A percentile compares a stretch with the other conserved stretches of the same genome.
phyloP scores from a whole-genome alignment of 192 early-diverging fungal species.

The Rhizophlyctis rosea region DNA sequence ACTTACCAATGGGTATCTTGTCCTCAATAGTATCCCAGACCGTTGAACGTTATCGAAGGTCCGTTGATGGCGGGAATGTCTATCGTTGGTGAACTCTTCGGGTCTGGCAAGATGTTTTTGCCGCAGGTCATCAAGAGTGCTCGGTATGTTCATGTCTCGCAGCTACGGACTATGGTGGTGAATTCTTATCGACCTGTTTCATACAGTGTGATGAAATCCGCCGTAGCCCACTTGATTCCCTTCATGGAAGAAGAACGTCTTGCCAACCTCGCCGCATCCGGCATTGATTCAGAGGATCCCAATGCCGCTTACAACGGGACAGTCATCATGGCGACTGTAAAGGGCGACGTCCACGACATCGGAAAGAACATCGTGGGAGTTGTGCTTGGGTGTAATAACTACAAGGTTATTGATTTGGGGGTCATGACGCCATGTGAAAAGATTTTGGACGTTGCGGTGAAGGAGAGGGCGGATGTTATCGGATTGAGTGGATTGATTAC shows the following conservation, averaged over 20 bases:
- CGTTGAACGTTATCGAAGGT: conserved; percentile 94
- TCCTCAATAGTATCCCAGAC: conserved; percentile 65
- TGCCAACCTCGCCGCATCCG: conserved; percentile 54
- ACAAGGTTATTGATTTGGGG: conserved; percentile 89
- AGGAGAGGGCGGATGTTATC: conserved; percentile 87
- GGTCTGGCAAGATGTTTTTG: conserved; percentile 95
- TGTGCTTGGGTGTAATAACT: conserved; percentile 97
- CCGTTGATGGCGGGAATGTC: conserved; percentile 95
- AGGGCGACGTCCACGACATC: conserved; percentile 98
- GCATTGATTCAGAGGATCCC: conserved; percentile 57
- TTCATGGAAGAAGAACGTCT: conserved; percentile 91
- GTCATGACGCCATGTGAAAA: conserved; percentile 95
- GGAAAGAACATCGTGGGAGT: conserved; percentile 98
- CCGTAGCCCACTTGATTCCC: conserved; percentile 93
- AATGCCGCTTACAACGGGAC: conserved; percentile 77
- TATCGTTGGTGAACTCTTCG: conserved; percentile 92
- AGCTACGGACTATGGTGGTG: too few species aligned
- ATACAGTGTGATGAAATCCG: conserved; percentile 90
- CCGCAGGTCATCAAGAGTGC: conserved; percentile 97
- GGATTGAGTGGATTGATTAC: conserved; percentile 94
- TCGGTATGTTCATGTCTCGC: conserved; percentile 44
- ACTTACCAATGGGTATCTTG: not conserved
- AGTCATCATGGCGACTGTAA: conserved; percentile 91
- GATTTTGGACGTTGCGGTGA: conserved; percentile 83
- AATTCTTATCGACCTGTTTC: too few species aligned